Percentiles rank a stretch among this genome's conserved stretches.
phyloP scores from a whole-genome alignment of 2,329 filamentous ascomycete species.

The Nemania bipapillata region DNA sequence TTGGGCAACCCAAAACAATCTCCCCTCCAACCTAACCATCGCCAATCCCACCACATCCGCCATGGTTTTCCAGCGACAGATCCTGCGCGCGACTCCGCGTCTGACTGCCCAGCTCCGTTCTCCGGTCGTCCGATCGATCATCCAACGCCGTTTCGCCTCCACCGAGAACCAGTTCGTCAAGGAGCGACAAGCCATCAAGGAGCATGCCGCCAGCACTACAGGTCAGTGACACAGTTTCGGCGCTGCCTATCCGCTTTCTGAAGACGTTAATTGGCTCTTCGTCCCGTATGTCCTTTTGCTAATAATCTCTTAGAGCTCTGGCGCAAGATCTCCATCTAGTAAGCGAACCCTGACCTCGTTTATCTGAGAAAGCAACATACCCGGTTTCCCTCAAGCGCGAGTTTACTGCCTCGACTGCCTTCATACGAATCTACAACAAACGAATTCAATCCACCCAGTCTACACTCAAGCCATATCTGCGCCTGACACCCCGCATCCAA shows the following conservation, averaged over 20 bases:
- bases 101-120: conserved; percentile 68
- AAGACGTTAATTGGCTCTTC: conserved; percentile 8
- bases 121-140: conserved; percentile 63
- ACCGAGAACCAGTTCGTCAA: conserved; percentile 93
- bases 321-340: conserved; percentile 97
- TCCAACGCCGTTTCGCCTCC: conserved; percentile 78
- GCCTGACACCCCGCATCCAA: background rate
- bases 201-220: conserved; percentile 85
- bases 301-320: conserved; percentile 75
- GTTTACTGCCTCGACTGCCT: background rate
- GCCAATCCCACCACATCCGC: conserved; percentile 42
- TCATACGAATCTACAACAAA: background rate
- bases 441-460: background rate
- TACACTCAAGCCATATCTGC: background rate
- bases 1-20: conserved; percentile 54
- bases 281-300: conserved; percentile 50
- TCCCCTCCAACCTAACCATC: conserved; percentile 36
- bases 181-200: conserved; percentile 89
- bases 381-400: conserved; percentile 4
- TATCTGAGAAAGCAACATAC: conserved; percentile 11
- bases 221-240: conserved; percentile 66
- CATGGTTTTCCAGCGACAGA: conserved; percentile 73
- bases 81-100: conserved; percentile 72
- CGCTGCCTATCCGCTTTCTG: background rate
- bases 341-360: conserved; percentile 61